Conservation (phyloP, 257 asterid species). For the Solanum chaucha region DNA sequence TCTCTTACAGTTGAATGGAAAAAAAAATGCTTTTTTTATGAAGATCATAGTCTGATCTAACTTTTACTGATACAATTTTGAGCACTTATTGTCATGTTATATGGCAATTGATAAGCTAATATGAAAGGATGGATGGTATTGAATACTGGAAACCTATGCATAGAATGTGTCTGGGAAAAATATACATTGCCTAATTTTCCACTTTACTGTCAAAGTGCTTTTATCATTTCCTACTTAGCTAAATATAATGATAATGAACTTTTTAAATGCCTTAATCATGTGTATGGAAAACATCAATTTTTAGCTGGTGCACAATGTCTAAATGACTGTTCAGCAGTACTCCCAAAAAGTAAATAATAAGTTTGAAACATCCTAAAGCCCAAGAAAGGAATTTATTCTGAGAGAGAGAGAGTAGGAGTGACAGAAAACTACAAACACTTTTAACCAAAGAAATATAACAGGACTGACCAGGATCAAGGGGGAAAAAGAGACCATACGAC, state of each 20-base stretch:
- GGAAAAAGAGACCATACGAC: constrained; percentile 93
- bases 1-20: background rate
- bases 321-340: background rate
- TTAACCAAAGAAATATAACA: background rate
- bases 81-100: background rate
- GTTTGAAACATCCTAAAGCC: background rate
- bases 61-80: background rate
- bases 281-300: background rate
- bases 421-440: background rate
- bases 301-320: background rate
- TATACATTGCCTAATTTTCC: background rate
- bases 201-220: background rate
- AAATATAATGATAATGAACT: background rate
- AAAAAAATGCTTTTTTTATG: background rate
- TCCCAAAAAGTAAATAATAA: background rate
- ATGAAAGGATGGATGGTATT: background rate
- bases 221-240: background rate
- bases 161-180: background rate
- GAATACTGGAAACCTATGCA: background rate
- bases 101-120: background rate
- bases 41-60: background rate
- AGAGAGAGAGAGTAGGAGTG: background rate
- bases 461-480: constrained; percentile 87
- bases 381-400: background rate
- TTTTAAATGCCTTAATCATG: background rate